phyloP scores from a whole-genome alignment of 2,329 filamentous ascomycete genomes.

The Aureobasidium sp. region DNA sequence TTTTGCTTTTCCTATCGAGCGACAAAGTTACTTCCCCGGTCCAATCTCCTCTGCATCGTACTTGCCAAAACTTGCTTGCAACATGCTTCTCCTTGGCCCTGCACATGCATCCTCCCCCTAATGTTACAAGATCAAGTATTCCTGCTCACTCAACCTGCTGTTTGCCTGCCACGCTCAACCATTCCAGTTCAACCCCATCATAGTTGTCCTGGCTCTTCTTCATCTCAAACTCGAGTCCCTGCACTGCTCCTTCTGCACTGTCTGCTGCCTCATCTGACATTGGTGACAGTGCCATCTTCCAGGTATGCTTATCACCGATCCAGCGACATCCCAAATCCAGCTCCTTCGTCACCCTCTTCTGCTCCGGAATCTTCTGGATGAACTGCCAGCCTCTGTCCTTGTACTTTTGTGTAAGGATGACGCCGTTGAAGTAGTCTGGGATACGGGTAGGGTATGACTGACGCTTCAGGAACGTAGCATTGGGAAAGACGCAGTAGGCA shows the following conservation, averaged over 20 bases:
- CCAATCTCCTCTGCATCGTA: background rate
- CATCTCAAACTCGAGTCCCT: background rate
- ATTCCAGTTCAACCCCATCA: background rate
- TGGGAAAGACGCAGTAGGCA: slow-evolving; percentile 1
- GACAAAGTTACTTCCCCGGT: background rate
- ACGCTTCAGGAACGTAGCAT: background rate
- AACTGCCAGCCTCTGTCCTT: slow-evolving; percentile 1
- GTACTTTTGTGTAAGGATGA: background rate
- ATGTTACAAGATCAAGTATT: background rate
- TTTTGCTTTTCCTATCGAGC: background rate
- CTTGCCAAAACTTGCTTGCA: background rate
- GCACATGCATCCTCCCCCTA: background rate
- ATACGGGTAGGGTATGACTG: background rate
- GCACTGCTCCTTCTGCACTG: background rate
- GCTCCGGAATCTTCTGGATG: background rate
- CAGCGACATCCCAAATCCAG: background rate
- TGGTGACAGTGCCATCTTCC: background rate
- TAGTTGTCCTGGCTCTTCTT: background rate
- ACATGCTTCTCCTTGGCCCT: background rate
- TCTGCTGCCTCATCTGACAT: background rate
- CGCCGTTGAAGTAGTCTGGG: slow-evolving; percentile 9
- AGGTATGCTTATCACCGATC: slow-evolving; percentile 6
- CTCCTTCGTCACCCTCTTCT: background rate
- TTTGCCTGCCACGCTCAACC: background rate
- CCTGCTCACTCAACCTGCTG: background rate